Percentiles rank a stretch among this genome's conserved stretches.
Conservation (phyloP, 2,329 filamentous ascomycete genomes). For the Diaporthe longicolla region DNA sequence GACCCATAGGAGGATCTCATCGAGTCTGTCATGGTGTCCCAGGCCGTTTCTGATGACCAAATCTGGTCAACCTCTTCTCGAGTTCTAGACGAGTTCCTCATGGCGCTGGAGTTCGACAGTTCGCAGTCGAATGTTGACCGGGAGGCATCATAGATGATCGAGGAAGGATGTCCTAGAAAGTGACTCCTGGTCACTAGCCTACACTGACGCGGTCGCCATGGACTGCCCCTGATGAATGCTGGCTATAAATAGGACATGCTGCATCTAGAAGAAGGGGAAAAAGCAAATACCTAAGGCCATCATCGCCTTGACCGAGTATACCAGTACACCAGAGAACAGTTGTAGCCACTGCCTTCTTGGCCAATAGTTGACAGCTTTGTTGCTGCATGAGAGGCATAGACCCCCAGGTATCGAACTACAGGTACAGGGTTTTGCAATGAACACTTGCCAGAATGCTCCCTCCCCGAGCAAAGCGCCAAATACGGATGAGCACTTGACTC, state of each 20-base stretch:
- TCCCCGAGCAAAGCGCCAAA: too few species aligned
- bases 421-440: neutral
- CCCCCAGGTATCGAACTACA: too few species aligned
- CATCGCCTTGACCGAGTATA: too few species aligned
- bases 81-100: neutral
- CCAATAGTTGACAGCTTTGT: too few species aligned
- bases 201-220: neutral
- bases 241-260: neutral
- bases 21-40: neutral
- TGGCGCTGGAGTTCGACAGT: neutral
- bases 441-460: neutral
- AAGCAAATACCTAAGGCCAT: neutral
- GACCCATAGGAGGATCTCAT: conserved; percentile 12
- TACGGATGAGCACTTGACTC: neutral
- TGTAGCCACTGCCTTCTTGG: neutral
- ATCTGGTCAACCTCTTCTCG: neutral
- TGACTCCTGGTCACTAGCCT: neutral
- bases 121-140: neutral
- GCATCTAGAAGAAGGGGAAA: neutral
- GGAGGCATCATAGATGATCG: neutral
- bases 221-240: neutral
- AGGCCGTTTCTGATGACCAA: neutral
- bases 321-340: neutral
- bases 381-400: neutral
- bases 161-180: neutral